A percentile compares a stretch with the other conserved stretches of the same genome.
phyloP scores from a whole-genome alignment of 805 yeast species.

The Danielia oregonensis region DNA sequence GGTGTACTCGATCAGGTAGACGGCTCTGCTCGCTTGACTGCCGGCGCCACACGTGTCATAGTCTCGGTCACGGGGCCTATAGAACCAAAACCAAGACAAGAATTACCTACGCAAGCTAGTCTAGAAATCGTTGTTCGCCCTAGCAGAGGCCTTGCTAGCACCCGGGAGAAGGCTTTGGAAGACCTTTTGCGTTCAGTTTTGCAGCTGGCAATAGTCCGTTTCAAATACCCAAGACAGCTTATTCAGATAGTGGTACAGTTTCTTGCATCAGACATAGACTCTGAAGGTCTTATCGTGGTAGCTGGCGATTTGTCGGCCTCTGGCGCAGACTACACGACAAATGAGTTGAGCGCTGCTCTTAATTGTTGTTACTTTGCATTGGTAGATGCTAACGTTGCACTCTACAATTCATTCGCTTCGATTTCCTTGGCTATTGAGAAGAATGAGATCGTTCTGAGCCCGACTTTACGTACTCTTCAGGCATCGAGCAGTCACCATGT shows the following conservation, averaged over 20 bases:
- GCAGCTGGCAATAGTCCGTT: constrained; percentile 55
- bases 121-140: constrained; percentile 80
- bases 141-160: constrained; percentile 64
- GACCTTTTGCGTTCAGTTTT: constrained; percentile 64
- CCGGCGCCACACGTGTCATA: constrained; percentile 55
- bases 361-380: constrained; percentile 75
- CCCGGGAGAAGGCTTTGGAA: constrained; percentile 76
- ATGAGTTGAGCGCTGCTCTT: constrained; percentile 64
- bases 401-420: constrained; percentile 61
- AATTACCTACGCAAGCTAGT: constrained; percentile 72
- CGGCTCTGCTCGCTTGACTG: constrained; percentile 66
- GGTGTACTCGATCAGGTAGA: constrained; percentile 58
- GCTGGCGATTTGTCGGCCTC: constrained; percentile 16
- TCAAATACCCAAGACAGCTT: constrained; percentile 71
- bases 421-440: constrained; percentile 33
- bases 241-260: constrained; percentile 43
- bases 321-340: constrained; percentile 28
- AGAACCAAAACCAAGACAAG: constrained; percentile 80
- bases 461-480: constrained; percentile 42
- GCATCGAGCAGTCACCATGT: constrained; percentile 59
- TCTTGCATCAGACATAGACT: constrained; percentile 25
- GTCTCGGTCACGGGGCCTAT: constrained; percentile 89
- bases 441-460: constrained; percentile 35
- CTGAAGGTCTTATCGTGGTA: constrained; percentile 11
- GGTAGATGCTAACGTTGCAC: constrained; percentile 73